phyloP scores from a whole-genome alignment of 2,329 filamentous ascomycete species.

The Trichoderma semiorbis region DNA sequence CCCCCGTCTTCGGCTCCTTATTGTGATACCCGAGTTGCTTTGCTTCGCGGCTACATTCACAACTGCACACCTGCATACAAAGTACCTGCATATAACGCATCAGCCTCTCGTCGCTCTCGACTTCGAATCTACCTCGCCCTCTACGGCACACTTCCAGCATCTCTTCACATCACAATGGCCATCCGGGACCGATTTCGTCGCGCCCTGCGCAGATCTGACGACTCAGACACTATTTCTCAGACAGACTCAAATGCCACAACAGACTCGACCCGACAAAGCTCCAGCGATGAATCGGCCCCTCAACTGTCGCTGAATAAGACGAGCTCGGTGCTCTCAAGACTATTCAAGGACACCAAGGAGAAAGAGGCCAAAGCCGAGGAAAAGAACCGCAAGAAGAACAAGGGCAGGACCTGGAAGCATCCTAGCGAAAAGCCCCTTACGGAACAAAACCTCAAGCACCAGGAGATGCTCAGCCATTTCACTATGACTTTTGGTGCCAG shows the following conservation, averaged over 20 bases:
- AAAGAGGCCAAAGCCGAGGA: constrained; percentile 26
- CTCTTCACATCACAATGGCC: constrained; percentile 32
- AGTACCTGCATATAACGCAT: not conserved
- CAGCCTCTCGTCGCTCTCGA: not conserved
- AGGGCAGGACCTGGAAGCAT: constrained; percentile 30
- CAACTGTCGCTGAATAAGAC: constrained; percentile 31
- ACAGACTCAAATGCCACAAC: constrained; percentile 31
- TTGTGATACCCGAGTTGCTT: not conserved
- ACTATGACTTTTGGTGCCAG: constrained; percentile 44
- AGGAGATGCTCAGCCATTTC: constrained; percentile 46
- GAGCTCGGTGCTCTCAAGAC: constrained; percentile 29
- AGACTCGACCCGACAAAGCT: constrained; percentile 30
- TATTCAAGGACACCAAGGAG: constrained; percentile 26
- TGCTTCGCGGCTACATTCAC: not conserved
- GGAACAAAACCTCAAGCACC: constrained; percentile 44
- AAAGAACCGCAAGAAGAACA: constrained; percentile 29
- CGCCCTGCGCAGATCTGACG: constrained; percentile 37
- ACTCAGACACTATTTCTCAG: constrained; percentile 32
- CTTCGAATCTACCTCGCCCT: not conserved
- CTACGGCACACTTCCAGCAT: not conserved
- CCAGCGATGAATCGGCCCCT: constrained; percentile 20
- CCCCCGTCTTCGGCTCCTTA: not conserved
- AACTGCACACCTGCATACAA: not conserved
- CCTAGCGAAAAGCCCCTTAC: constrained; percentile 46
- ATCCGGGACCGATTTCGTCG: constrained; percentile 43